Percentiles rank a stretch among this genome's conserved stretches.
Conservation (phyloP, 2,329 filamentous ascomycete species). For the Capronia epimyces region DNA sequence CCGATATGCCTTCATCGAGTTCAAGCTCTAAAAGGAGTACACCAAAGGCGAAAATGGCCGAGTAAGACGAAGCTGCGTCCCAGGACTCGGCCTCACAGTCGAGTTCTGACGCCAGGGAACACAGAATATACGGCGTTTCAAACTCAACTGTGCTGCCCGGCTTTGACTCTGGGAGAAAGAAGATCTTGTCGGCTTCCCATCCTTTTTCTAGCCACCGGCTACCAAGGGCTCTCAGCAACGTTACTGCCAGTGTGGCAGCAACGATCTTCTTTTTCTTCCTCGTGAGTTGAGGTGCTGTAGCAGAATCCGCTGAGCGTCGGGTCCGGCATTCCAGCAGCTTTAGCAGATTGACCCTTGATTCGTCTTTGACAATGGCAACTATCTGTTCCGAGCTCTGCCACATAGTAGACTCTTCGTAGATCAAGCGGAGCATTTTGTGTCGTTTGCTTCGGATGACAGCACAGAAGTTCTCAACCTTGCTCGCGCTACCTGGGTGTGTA, state of each 20-base stretch:
- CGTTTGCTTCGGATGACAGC: not conserved
- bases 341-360: not conserved
- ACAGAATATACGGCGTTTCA: not conserved
- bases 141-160: not conserved
- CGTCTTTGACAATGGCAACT: not conserved
- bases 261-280: constrained; percentile 1
- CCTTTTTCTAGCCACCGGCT: not conserved
- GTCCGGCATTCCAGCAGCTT: not conserved
- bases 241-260: not conserved
- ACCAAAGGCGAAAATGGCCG: constrained; percentile 3
- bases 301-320: not conserved
- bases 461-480: not conserved
- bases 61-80: not conserved
- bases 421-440: not conserved
- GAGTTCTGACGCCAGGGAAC: not conserved
- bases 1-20: not conserved
- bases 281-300: not conserved
- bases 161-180: not conserved
- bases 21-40: constrained; percentile 3
- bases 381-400: not conserved
- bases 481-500: not conserved
- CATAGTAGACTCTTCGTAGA: not conserved
- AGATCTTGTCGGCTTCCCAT: not conserved
- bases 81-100: not conserved
- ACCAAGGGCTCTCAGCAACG: not conserved